phyloP scores from a whole-genome alignment of 83 land plant genomes.

The Larix sibirica region DNA sequence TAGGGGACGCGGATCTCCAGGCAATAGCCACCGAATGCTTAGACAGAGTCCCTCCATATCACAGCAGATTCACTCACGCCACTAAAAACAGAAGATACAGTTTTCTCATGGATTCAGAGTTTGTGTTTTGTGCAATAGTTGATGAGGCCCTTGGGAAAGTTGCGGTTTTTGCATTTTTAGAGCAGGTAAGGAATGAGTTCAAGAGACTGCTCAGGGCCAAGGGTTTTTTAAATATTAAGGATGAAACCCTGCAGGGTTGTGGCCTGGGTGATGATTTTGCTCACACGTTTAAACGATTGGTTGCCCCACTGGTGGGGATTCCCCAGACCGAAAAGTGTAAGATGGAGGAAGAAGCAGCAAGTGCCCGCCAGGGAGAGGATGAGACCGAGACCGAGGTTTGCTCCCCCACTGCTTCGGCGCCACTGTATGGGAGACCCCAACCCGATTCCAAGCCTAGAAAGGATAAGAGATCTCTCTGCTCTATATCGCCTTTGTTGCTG shows the following conservation, averaged over 20 bases:
- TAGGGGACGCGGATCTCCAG: neutral
- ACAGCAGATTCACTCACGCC: neutral
- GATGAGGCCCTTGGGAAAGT: slow-evolving; percentile 19
- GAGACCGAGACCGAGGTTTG: too few relatives aligned
- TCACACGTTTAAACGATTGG: neutral
- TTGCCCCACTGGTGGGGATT: neutral
- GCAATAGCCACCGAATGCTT: neutral
- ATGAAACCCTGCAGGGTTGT: neutral
- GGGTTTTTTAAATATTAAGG: slow-evolving; percentile 4
- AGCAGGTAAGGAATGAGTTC: slow-evolving; percentile 22
- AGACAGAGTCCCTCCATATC: neutral
- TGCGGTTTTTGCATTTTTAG: slow-evolving; percentile 7
- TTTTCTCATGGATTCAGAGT: slow-evolving; percentile 13
- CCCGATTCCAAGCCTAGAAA: too few relatives aligned
- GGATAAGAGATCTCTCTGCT: too few relatives aligned
- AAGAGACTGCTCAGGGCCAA: slow-evolving; percentile 6
- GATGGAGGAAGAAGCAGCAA: neutral
- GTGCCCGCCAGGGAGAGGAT: too few relatives aligned
- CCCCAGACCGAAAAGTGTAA: neutral
- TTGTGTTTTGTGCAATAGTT: slow-evolving; percentile 18
- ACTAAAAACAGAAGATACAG: slow-evolving; percentile 9
- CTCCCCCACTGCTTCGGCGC: too few relatives aligned
- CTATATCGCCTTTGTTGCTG: slow-evolving; percentile 34
- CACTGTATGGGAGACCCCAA: too few relatives aligned
- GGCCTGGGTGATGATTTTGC: neutral